Evolutionary conservation across 1,139 yeast species (phyloP).

Genomic region (Wickerhamomyces sp.): DNA sequence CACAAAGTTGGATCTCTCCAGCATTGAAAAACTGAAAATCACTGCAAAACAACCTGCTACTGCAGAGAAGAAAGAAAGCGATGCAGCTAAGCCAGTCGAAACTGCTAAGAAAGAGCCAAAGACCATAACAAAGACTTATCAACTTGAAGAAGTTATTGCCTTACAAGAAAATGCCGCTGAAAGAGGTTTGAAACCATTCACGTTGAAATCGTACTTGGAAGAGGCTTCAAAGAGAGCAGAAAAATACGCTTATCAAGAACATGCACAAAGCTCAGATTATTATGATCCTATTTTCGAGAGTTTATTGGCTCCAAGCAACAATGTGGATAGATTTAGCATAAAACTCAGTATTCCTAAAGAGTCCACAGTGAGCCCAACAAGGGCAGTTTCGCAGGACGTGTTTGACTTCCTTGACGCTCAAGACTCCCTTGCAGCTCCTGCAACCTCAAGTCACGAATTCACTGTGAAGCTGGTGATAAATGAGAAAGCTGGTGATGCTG

Average conservation of each 20-base stretch:
- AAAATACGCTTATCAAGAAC: slow-evolving; percentile 39
- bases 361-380: slow-evolving; percentile 7
- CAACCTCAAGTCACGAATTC: slow-evolving; percentile 21
- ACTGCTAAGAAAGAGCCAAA: slow-evolving; percentile 28
- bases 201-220: slow-evolving; percentile 27
- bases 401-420: slow-evolving; percentile 20
- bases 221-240: slow-evolving; percentile 36
- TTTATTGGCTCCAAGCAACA: slow-evolving; percentile 52
- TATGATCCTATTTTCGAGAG: slow-evolving; percentile 64
- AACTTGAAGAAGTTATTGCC: slow-evolving; percentile 15
- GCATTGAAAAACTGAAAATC: slow-evolving; percentile 49
- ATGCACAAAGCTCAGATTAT: slow-evolving; percentile 39
- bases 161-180: slow-evolving; percentile 16
- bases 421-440: slow-evolving; percentile 14
- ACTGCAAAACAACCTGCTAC: slow-evolving; percentile 23
- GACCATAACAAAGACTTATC: slow-evolving; percentile 26
- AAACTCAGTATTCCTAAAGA: slow-evolving; percentile 14
- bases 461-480: slow-evolving; percentile 44
- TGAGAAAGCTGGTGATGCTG: slow-evolving; percentile 35
- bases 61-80: slow-evolving; percentile 7
- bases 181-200: slow-evolving; percentile 24
- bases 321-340: slow-evolving; percentile 49
- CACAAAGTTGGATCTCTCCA: slow-evolving; percentile 70
- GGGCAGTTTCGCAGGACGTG: slow-evolving; percentile 19
- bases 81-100: slow-evolving; percentile 21